Conservation (phyloP, 352 stramenopile genomes). For the Phytophthora pistaciae region DNA sequence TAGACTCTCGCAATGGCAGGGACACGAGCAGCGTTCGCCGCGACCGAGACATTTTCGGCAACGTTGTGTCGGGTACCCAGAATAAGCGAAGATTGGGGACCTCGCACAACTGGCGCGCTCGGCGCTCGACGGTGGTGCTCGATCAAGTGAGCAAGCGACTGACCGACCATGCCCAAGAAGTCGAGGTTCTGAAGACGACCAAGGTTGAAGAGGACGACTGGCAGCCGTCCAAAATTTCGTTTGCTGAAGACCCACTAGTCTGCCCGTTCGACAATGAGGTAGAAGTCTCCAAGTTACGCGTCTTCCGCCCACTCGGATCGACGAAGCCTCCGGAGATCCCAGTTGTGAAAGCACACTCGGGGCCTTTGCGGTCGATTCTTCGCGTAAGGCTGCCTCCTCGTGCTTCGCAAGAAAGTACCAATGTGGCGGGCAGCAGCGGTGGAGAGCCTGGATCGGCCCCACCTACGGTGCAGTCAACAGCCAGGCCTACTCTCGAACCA, state of each 20-base stretch:
- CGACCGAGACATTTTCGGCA: constrained; percentile 54
- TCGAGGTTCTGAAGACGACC: constrained; percentile 22
- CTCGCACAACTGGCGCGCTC: constrained; percentile 52
- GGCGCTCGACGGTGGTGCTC: constrained; percentile 57
- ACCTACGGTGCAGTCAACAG: constrained; percentile 30
- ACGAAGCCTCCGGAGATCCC: constrained; percentile 23
- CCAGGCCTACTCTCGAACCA: constrained; percentile 22
- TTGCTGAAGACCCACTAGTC: constrained; percentile 22
- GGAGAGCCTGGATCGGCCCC: constrained; percentile 3
- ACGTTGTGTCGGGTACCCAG: constrained; percentile 23
- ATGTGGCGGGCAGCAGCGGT: background rate
- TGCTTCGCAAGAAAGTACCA: constrained; percentile 1
- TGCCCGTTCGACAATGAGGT: constrained; percentile 49
- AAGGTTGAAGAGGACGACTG: constrained; percentile 34
- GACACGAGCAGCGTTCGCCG: constrained; percentile 23
- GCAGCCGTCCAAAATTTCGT: constrained; percentile 43
- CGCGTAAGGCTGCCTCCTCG: constrained; percentile 16
- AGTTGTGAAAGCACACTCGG: constrained; percentile 17
- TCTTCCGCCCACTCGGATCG: constrained; percentile 28
- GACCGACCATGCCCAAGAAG: constrained; percentile 39
- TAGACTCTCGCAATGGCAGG: constrained; percentile 41
- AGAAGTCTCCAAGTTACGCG: constrained; percentile 44
- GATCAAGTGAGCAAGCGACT: constrained; percentile 53
- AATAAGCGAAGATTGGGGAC: constrained; percentile 46
- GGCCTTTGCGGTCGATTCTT: constrained; percentile 40